Conservation (phyloP, 805 yeast genomes). For the Lipomyces sp. region DNA sequence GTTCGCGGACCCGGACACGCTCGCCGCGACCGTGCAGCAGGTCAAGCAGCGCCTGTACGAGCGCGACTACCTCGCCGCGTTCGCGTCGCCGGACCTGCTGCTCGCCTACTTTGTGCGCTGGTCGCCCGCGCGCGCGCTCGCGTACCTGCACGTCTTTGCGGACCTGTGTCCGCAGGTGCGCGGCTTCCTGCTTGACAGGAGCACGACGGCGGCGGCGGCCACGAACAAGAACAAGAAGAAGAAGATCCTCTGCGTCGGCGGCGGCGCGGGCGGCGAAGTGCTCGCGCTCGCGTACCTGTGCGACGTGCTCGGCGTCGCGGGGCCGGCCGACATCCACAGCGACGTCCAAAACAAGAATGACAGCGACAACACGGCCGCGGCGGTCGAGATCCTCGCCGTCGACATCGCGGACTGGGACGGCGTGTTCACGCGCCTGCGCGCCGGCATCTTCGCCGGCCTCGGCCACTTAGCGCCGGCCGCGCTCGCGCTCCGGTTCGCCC, state of each 20-base stretch:
- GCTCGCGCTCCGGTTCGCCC: constrained; percentile 1
- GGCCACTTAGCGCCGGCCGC: no score
- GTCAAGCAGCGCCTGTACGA: constrained; percentile 70
- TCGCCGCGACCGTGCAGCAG: constrained; percentile 45
- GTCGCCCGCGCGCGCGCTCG: constrained; percentile 79
- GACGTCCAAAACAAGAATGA: constrained; percentile 78
- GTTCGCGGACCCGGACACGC: constrained; percentile 16
- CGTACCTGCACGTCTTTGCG: constrained; percentile 66
- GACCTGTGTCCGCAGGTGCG: constrained; percentile 20
- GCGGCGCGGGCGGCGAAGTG: constrained; percentile 86
- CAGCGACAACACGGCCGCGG: constrained; percentile 32
- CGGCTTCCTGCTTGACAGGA: background rate
- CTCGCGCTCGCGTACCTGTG: constrained; percentile 61
- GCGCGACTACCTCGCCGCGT: constrained; percentile 68
- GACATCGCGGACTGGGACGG: constrained; percentile 78
- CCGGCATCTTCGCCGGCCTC: constrained; percentile 7
- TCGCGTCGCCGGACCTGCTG: constrained; percentile 53
- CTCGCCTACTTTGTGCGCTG: constrained; percentile 79
- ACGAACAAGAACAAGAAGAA: background rate
- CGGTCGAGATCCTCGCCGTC: constrained; percentile 51
- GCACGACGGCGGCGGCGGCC: background rate
- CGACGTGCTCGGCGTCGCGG: constrained; percentile 36
- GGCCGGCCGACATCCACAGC: constrained; percentile 51
- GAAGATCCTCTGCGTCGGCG: constrained; percentile 66
- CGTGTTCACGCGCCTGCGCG: constrained; percentile 43